phyloP scores from a whole-genome alignment of 805 yeast species.

The Tetrapisispora phaffii region DNA sequence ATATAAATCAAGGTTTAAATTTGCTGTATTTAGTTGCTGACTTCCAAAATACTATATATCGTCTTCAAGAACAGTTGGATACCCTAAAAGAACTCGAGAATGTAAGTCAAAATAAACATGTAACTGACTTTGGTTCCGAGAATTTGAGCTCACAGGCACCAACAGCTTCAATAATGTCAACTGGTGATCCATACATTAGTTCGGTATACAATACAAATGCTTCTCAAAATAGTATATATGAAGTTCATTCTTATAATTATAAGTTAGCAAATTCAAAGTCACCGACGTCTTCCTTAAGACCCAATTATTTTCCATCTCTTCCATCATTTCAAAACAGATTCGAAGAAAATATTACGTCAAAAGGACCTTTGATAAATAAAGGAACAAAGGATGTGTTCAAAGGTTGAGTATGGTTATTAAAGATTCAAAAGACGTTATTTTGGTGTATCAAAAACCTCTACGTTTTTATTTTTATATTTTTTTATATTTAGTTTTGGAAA shows the following conservation, averaged over 20 bases:
- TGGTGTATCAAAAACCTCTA: too few species aligned
- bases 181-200: background rate
- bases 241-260: background rate
- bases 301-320: background rate
- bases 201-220: background rate
- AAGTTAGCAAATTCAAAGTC: background rate
- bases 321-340: background rate
- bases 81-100: background rate
- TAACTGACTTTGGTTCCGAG: background rate
- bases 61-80: background rate
- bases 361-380: background rate
- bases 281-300: background rate
- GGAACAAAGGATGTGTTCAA: background rate
- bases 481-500: too few species aligned
- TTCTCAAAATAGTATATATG: background rate
- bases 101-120: too few species aligned
- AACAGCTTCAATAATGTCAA: background rate
- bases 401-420: background rate
- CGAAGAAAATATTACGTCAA: background rate
- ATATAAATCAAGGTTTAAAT: conserved; percentile 1
- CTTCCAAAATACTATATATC: background rate
- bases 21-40: background rate
- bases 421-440: too few species aligned
- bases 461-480: too few species aligned
- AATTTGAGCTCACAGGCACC: background rate